phyloP scores from a whole-genome alignment of 805 yeast genomes.

The Lipomyces chichibuensis region DNA sequence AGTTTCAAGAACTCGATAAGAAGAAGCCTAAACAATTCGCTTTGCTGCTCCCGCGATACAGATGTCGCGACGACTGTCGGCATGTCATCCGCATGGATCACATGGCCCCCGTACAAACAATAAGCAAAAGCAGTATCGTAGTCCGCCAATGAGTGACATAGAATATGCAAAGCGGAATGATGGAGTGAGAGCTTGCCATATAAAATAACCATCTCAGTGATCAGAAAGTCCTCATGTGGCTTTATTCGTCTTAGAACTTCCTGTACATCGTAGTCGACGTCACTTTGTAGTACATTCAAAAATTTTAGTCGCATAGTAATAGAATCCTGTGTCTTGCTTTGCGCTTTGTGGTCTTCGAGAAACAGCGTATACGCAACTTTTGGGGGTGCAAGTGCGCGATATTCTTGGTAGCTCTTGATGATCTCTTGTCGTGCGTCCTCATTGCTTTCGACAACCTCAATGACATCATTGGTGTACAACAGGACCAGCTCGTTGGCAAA shows the following conservation, averaged over 20 bases:
- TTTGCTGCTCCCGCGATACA: slow-evolving; percentile 31
- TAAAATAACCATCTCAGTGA: slow-evolving; percentile 44
- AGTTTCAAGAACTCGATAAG: slow-evolving; percentile 39
- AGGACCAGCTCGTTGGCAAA: slow-evolving; percentile 43
- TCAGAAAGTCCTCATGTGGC: slow-evolving; percentile 39
- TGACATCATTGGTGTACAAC: slow-evolving; percentile 44
- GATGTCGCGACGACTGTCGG: slow-evolving; percentile 10
- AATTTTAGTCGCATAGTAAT: slow-evolving; percentile 38
- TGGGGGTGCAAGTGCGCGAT: slow-evolving; percentile 41
- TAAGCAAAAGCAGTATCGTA: slow-evolving; percentile 44
- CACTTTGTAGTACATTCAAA: slow-evolving; percentile 36
- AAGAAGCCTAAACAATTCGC: slow-evolving; percentile 39
- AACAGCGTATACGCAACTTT: slow-evolving; percentile 42
- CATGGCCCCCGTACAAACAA: slow-evolving; percentile 40
- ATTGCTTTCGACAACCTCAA: slow-evolving; percentile 37
- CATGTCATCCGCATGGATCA: slow-evolving; percentile 28
- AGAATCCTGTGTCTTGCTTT: slow-evolving; percentile 25
- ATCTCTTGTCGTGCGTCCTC: slow-evolving; percentile 33
- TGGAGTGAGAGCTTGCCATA: slow-evolving; percentile 41
- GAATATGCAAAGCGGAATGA: slow-evolving; percentile 42
- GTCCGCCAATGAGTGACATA: slow-evolving; percentile 43
- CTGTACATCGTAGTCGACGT: slow-evolving; percentile 37
- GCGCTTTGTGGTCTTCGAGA: slow-evolving; percentile 28
- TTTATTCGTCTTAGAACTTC: slow-evolving; percentile 38
- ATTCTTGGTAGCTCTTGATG: slow-evolving; percentile 37